phyloP scores from a whole-genome alignment of 768 basidiomycete species.

The Gautieria morchelliformis region DNA sequence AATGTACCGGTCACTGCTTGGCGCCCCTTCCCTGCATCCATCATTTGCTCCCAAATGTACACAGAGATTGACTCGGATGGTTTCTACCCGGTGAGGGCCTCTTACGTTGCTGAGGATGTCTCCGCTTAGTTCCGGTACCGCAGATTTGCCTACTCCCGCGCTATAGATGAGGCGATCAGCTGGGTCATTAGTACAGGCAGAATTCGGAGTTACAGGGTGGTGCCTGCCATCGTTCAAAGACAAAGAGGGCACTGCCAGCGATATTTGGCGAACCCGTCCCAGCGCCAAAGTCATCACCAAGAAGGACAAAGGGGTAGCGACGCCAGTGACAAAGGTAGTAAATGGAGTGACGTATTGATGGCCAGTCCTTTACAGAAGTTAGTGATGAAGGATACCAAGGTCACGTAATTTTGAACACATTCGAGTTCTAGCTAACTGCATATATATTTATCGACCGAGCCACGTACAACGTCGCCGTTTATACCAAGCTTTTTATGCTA shows the following conservation, averaged over 20 bases:
- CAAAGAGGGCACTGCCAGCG: conserved; percentile 27
- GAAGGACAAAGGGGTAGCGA: neutral
- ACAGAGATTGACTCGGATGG: conserved; percentile 16
- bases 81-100: conserved; percentile 35
- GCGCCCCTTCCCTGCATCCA: conserved; percentile 48
- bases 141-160: conserved; percentile 65
- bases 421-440: neutral
- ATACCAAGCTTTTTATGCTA: too few relatives aligned
- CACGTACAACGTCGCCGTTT: too few relatives aligned
- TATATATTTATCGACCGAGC: too few relatives aligned
- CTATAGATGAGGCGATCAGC: conserved; percentile 63
- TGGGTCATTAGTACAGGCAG: conserved; percentile 54
- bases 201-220: conserved; percentile 51
- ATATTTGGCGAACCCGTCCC: neutral
- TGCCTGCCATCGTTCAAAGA: conserved; percentile 62
- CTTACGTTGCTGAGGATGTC: conserved; percentile 47
- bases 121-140: conserved; percentile 36
- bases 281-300: neutral
- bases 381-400: neutral
- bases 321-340: neutral
- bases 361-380: neutral
- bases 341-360: neutral
- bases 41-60: conserved; percentile 50
- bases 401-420: neutral
- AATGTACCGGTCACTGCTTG: conserved; percentile 23